Conservation (phyloP, 2,329 filamentous ascomycete genomes). For the Apiospora rasikravindrae region DNA sequence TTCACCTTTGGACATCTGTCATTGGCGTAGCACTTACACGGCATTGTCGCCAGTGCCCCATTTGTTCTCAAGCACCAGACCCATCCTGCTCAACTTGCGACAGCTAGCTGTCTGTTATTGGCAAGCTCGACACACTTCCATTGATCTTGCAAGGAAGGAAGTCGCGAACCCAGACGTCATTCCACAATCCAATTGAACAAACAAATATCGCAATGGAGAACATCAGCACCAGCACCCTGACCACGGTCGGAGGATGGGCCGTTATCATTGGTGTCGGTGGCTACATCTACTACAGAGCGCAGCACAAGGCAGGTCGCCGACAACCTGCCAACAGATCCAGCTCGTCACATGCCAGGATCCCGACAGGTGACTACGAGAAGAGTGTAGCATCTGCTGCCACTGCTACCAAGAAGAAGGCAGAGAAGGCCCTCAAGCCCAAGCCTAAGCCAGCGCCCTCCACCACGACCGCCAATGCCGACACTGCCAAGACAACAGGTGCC, state of each 20-base stretch:
- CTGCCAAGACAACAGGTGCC: conserved; percentile 39
- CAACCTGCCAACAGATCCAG: conserved; percentile 23
- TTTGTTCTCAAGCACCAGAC: not conserved
- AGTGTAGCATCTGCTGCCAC: conserved; percentile 26
- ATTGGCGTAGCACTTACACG: not conserved
- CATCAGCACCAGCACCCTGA: conserved; percentile 5
- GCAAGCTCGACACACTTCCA: not conserved
- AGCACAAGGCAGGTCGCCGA: conserved; percentile 24
- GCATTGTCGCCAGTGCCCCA: conserved; percentile 1
- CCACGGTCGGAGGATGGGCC: conserved; percentile 38
- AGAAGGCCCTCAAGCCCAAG: conserved; percentile 42
- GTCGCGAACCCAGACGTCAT: not conserved
- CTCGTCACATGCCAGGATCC: not conserved
- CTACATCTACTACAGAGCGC: conserved; percentile 27
- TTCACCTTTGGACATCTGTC: not conserved
- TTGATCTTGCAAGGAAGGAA: not conserved
- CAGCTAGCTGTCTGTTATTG: not conserved
- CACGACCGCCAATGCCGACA: conserved; percentile 39
- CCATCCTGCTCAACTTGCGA: not conserved
- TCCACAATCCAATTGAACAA: not conserved
- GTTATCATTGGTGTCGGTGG: conserved; percentile 34
- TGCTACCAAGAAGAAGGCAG: conserved; percentile 43
- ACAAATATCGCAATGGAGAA: not conserved
- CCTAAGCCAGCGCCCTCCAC: conserved; percentile 40
- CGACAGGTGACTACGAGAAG: conserved; percentile 19